Evolutionary conservation across 192 early-diverging fungal genomes (phyloP).

Genomic region (Backusella circina): DNA sequence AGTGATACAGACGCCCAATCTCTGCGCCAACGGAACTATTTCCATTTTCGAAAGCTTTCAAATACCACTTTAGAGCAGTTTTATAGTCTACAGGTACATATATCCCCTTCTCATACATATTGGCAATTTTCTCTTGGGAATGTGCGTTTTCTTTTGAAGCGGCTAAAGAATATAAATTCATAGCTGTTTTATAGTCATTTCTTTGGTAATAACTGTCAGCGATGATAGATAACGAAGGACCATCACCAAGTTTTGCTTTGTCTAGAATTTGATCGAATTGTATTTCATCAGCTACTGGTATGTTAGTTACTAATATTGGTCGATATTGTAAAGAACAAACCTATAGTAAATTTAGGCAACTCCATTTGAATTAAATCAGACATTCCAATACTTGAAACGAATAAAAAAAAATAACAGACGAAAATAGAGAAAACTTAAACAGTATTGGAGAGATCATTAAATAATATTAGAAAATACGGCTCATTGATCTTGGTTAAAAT

Average conservation of each 20-base stretch:
- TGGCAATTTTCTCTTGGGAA: background rate
- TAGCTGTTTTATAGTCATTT: background rate
- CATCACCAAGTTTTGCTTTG: background rate
- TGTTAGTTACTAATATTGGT: background rate
- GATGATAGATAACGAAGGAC: background rate
- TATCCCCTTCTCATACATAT: background rate
- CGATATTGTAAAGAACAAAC: background rate
- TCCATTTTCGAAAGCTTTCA: background rate
- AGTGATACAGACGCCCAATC: too few relatives aligned
- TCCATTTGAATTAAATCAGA: background rate
- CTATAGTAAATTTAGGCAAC: background rate
- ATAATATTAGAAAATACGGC: background rate
- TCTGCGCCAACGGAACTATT: background rate
- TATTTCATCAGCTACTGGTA: background rate
- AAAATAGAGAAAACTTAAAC: background rate
- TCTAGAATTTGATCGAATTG: background rate
- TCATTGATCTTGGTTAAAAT: background rate
- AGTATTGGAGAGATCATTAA: too few relatives aligned
- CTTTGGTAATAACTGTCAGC: background rate
- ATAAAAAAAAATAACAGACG: background rate
- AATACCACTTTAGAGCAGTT: background rate
- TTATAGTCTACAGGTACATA: background rate
- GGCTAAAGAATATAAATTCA: background rate
- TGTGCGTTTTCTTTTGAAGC: background rate
- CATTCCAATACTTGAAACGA: background rate